Evolutionary conservation across 2,329 filamentous ascomycete genomes (phyloP).

Genomic region (Achaetomium macrosporum): DNA sequence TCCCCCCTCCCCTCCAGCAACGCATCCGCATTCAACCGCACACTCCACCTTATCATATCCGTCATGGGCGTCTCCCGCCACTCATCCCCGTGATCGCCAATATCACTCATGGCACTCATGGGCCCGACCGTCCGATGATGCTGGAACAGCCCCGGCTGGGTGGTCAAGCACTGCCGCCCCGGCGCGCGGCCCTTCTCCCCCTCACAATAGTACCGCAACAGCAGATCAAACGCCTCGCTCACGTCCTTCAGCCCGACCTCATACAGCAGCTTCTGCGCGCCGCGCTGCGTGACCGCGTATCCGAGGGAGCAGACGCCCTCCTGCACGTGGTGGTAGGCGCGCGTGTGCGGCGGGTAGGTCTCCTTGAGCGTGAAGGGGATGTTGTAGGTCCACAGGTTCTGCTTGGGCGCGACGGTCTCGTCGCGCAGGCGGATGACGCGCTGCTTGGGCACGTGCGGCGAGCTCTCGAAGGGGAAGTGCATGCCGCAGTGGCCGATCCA

Average conservation of each 20-base stretch:
- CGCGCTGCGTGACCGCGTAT: constrained; percentile 38
- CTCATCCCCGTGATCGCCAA: constrained; percentile 29
- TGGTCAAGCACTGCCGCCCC: constrained; percentile 36
- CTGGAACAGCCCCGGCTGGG: constrained; percentile 41
- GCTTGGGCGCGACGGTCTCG: constrained; percentile 30
- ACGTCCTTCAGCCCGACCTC: constrained; percentile 36
- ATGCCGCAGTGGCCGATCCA: constrained; percentile 43
- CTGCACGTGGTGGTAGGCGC: constrained; percentile 37
- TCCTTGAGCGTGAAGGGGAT: constrained; percentile 30
- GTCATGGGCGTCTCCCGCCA: constrained; percentile 29
- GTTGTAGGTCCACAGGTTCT: constrained; percentile 30
- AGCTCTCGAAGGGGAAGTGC: constrained; percentile 25
- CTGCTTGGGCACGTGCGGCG: constrained; percentile 24
- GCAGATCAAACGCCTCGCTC: constrained; percentile 34
- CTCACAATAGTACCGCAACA: constrained; percentile 39
- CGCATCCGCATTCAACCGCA: constrained; percentile 36
- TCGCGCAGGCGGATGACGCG: constrained; percentile 31
- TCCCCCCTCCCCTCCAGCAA: constrained; percentile 32
- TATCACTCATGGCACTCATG: constrained; percentile 31
- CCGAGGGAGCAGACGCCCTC: constrained; percentile 37
- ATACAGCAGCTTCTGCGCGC: constrained; percentile 34
- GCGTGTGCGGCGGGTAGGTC: constrained; percentile 36
- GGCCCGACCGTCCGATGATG: constrained; percentile 38
- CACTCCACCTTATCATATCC: constrained; percentile 35
- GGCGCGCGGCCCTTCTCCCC: constrained; percentile 28